Evolutionary conservation across 805 yeast species (phyloP), one percentile per base, ranked within the genome.

Genomic region (Blastobotrys chiropterorum): DNA sequence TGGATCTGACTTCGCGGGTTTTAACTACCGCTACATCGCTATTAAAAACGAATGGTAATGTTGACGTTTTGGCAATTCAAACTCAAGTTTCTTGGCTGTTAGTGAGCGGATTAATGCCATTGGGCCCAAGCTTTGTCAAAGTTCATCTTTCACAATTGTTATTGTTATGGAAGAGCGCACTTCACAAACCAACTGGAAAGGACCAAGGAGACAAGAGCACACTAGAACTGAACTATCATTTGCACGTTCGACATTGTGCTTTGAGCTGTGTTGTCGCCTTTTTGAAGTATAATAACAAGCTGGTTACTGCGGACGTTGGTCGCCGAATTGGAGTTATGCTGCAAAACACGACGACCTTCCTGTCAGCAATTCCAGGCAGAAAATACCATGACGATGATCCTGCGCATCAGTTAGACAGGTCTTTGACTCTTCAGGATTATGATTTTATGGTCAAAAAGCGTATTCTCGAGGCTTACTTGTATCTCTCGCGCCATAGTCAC

Each of bases 71-170:
- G 62, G 70, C 63, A 62, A 67, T 57, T 64, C 73, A 58, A 62
- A 71, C 39, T 47, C 77, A 46, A 64, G 77, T 43, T 67, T 87
- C 75, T 41, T 86, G 94, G 92, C 73, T 79, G 14, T 60, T 83
- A 20, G 60, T 86, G 19, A 71, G 75, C 54, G 92, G 92, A 2
- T 64, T 85, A 2, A 78, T 85, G 74, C 77, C 81, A 47, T 77
- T 79, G 0, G 85, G 84, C 38, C 74, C 75, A 14, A 68, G 72
- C 20, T 77, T 79, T 51, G 69, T 86, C 38, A 70, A 74, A 48
- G 71, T 80, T 51, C 83, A 83, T 56, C 68, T 76, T 13, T 74
- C 81, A 2, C 88, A 83, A 57, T 71, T 86, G 47, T 65, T 85
- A 45, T 64, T 73, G 7, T 70, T 85, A 52, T 86, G 90, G 90